phyloP scores from a whole-genome alignment of 257 asterid genomes.

The Fraxinus cuspidata region DNA sequence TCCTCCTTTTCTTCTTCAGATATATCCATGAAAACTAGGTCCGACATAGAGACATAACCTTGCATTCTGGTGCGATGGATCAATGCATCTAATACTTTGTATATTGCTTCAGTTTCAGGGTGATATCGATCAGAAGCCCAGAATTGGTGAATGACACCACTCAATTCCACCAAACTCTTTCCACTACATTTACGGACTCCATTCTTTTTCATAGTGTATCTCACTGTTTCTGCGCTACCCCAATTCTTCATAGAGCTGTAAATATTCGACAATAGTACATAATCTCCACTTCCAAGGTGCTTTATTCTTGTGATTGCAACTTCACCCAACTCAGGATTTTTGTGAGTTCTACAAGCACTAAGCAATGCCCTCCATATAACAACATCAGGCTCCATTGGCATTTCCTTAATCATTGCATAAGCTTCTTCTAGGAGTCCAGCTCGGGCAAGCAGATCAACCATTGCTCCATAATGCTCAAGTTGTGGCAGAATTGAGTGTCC shows the following conservation, averaged over 20 bases:
- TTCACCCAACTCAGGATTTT: slow-evolving; percentile 58
- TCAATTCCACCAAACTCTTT: slow-evolving; percentile 73
- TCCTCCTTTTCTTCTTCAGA: slow-evolving; percentile 86
- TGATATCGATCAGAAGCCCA: slow-evolving; percentile 65
- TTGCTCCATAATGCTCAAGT: slow-evolving; percentile 81
- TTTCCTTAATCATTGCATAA: slow-evolving; percentile 51
- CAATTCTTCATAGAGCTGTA: slow-evolving; percentile 65
- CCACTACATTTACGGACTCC: slow-evolving; percentile 62
- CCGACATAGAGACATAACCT: slow-evolving; percentile 51
- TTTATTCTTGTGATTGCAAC: slow-evolving; percentile 46
- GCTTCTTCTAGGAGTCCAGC: slow-evolving; percentile 74
- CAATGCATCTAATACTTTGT: slow-evolving; percentile 57
- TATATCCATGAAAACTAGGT: slow-evolving; percentile 78
- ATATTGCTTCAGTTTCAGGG: slow-evolving; percentile 51
- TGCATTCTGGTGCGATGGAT: slow-evolving; percentile 48
- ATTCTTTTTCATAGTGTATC: slow-evolving; percentile 53
- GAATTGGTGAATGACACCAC: slow-evolving; percentile 58
- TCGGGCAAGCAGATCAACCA: slow-evolving; percentile 73
- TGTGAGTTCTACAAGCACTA: slow-evolving; percentile 70
- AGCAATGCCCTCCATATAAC: slow-evolving; percentile 75
- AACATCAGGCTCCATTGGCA: slow-evolving; percentile 71
- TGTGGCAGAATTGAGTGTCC: slow-evolving; percentile 55
- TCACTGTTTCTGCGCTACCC: slow-evolving; percentile 60
- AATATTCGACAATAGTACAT: slow-evolving; percentile 61
- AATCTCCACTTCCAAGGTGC: slow-evolving; percentile 68